Evolutionary conservation across 1,284 basidiomycete genomes (phyloP), one percentile per base, ranked within the genome.

Genomic region (Cystobasidium pallidum): DNA sequence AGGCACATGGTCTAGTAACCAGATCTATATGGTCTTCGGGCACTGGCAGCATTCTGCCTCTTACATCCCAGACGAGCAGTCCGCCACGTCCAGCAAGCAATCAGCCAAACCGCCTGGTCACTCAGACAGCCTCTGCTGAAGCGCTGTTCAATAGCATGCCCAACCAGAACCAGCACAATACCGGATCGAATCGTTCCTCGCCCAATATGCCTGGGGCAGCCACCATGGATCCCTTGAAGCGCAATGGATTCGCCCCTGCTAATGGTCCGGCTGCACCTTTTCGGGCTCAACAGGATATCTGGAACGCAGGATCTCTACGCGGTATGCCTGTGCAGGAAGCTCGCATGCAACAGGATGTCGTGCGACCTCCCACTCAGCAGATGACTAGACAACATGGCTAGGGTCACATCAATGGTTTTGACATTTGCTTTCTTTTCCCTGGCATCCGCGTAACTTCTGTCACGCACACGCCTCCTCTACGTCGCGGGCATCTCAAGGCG

Each of bases 91-190:
- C 62, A 19, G 6, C 45, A n/a, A 49, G 45, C 28, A 19, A 13
- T 7, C 59, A 62, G 13, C 59, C 43, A 26, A 49, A 24, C 15
- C 30, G 62, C 15, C 7, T 47, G 24, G 47, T 24, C 7, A 24
- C 45, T 7, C 62, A 32, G 19, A 45, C 62, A 45, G 28, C 62
- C 43, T 51, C 43, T 3, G 68, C 68, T 36, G 68, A 71, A 57
- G 52, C 68, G 36, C 61, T 71, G 3, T 71, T 71, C 68, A 71
- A 71, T 30, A 71, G 68, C 36, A 71, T 71, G 68, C 68, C 68
- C 4, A 71, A 71, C 21, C 68, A 71, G 3, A 62, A 43, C 32
- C 57, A 70, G 59, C 58, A 52, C 3, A 66, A 26, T 32, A 43
- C 28, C 21, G 36, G 49, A 8, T 66, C 51, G 2, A 57, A 57